Base-by-base conservation (phyloP, 202 grass and related monocot species). In the Carex arenaria region DNA sequence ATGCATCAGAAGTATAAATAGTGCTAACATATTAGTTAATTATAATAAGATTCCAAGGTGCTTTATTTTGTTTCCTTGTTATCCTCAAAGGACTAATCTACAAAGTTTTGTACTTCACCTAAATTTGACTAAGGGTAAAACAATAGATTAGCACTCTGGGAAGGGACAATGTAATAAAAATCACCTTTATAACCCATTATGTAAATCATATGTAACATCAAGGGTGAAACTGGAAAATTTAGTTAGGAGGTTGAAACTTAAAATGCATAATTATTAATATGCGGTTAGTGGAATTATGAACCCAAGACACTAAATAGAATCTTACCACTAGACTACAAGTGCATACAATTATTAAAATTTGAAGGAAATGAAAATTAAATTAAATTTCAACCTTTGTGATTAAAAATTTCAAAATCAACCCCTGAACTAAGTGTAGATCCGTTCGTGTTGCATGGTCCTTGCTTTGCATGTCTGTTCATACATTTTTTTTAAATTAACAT, bases 131-230 rank as follows among this genome's bases (percentile, higher is more conserved):
- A 82, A 82, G 61, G 60, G 9, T 31, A 12, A 68, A 69, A 69
- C 34, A 82, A 31, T 1, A 20, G 51, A 82, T 82, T 82, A 52
- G 62, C 42, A 82, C 31, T 82, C 34, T 53, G 52, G 11, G 18
- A 64, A 52, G 26, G 42, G 43, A 82, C 63, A 12, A 63, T 80
- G 12, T 18, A 2, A 80, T 4, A 64, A 45, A 82, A 81, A 47
- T 66, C 19, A 55, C 23, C 22, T 82, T 65, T 53, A 31, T 8
- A 59, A 9, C 32, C 77, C 31, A 40, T 60, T 81, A 45, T 9
- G 9, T 79, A 62, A 34, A 19, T 57, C 14, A 57, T 6, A 56
- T 56, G 26, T 26, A 1, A 26, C 26, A 26, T 26, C 26, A 26
- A 26, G 26, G 26, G 26, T 1, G 26, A 1, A 26, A 26, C 26